phyloP scores from a whole-genome alignment of 2,329 filamentous ascomycete species.

The Coniochaeta sp. region DNA sequence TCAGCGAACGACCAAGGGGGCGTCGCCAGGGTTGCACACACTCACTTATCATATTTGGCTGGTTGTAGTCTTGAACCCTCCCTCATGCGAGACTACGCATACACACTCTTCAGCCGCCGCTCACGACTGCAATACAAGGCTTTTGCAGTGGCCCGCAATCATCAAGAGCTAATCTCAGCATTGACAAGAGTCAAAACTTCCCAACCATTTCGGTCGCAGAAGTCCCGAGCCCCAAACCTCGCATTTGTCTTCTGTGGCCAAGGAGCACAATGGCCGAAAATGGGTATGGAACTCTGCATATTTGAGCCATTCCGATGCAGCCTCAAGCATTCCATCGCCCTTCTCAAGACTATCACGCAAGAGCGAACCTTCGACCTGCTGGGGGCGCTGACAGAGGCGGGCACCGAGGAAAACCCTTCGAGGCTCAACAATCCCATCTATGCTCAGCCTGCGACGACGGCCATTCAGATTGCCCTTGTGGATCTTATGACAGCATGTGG shows the following conservation, averaged over 20 bases:
- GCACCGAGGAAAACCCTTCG: background rate
- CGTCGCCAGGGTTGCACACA: slow-evolving; percentile 25
- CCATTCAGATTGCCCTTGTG: slow-evolving; percentile 38
- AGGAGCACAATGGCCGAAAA: slow-evolving; percentile 14
- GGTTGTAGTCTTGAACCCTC: slow-evolving; percentile 6
- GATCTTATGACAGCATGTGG: slow-evolving; percentile 28
- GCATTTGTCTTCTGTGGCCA: slow-evolving; percentile 17
- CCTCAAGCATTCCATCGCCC: background rate
- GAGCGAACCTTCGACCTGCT: background rate
- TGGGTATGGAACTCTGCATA: slow-evolving; percentile 12
- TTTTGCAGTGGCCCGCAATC: slow-evolving; percentile 26
- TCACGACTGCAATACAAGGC: slow-evolving; percentile 35
- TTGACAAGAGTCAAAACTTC: slow-evolving; percentile 5
- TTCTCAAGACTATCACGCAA: background rate
- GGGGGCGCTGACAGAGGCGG: background rate
- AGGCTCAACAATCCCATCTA: background rate
- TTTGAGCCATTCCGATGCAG: background rate
- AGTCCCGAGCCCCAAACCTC: slow-evolving; percentile 5
- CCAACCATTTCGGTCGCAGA: background rate
- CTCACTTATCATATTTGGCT: slow-evolving; percentile 24
- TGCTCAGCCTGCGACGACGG: slow-evolving; percentile 24
- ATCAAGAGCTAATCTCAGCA: slow-evolving; percentile 20
- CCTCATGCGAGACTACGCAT: slow-evolving; percentile 32
- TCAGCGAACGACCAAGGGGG: slow-evolving; percentile 20
- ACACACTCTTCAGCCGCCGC: slow-evolving; percentile 36